These are phyloP conservation scores for Aschersonia sp. DNA, from an alignment of 2,329 filamentous ascomycete genomes.

Conservation along the genomic window DNA sequence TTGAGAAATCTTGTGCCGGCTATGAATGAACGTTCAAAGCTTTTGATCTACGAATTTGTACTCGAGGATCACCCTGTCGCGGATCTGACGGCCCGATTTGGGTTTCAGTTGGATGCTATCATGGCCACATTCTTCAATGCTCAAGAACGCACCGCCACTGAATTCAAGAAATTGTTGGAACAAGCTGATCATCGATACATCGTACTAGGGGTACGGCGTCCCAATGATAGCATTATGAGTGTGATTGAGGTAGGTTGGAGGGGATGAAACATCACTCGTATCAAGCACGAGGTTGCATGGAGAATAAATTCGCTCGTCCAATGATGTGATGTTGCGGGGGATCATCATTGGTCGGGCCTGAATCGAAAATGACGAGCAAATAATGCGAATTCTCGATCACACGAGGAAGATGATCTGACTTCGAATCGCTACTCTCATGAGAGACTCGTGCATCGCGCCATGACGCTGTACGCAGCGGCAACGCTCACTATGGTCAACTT, in stretches of 20 bases:
- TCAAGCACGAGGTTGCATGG: background rate
- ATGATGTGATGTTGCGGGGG: background rate
- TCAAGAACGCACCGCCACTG: background rate
- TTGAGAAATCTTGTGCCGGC: background rate
- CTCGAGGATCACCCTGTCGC: background rate
- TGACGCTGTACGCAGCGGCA: too few species aligned
- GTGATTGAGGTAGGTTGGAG: background rate
- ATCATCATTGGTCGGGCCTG: too few species aligned
- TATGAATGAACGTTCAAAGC: background rate
- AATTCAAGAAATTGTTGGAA: background rate
- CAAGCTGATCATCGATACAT: background rate
- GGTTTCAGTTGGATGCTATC: background rate
- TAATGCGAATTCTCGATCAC: too few species aligned
- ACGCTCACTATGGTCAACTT: too few species aligned
- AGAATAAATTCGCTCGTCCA: background rate
- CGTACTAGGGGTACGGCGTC: background rate
- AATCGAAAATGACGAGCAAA: too few species aligned
- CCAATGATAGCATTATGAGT: background rate
- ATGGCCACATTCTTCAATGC: background rate
- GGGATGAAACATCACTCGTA: background rate
- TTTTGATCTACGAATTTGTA: background rate
- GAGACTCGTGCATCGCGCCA: too few species aligned
- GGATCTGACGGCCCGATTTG: too few species aligned
- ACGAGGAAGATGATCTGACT: too few species aligned
- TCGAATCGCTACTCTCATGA: too few species aligned